Evolutionary conservation across 768 basidiomycete genomes (phyloP), one percentile per base, ranked within the genome.

Genomic region (Paxillus rubicundulus): DNA sequence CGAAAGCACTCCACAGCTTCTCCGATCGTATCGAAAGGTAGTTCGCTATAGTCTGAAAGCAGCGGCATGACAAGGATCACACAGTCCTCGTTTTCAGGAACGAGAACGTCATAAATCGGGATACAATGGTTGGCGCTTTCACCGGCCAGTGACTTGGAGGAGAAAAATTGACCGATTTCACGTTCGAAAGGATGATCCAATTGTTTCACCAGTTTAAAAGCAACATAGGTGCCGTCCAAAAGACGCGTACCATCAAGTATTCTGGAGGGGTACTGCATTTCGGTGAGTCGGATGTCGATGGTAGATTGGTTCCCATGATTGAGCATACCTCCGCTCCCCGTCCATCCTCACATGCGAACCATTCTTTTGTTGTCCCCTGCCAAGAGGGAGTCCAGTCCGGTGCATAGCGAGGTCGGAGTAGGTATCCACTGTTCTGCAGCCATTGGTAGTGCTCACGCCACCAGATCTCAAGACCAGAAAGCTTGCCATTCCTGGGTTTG

Each of bases 1-100:
- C 58, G 53, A 45, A 73, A 60, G 18, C 67, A 71, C 27, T 69
- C 69, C 1, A 72, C 56, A 1, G 37, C 66, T 49, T 74, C 72
- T 1, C 70, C 70, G 4, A 71, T 13, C 0, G 64, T 70, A 39
- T 65, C 60, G 45, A 74, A 73, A 2, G 20, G 60, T 9, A 62
- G 63, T 16, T 59, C 42, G n/a, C 64, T 46, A 39, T 55, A 64
- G 0, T 14, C 20, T 44, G 74, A 63, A 6, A 75, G 60, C 4
- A 70, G 51, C 2, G 74, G 74, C 66, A 72, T 73, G n/a, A 68
- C 62, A 10, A 71, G 54, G 30, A 63, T 62, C 9, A 33, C 30
- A 1, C 0, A 6, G 24, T 24, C 24, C 24, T 24, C 24, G 24
- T 24, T 17, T 14, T 64, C 36, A 63, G 52, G 3, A 36, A 20